Conservation (phyloP, 2,329 filamentous ascomycete genomes). For the Ceratocystis harringtonii region DNA sequence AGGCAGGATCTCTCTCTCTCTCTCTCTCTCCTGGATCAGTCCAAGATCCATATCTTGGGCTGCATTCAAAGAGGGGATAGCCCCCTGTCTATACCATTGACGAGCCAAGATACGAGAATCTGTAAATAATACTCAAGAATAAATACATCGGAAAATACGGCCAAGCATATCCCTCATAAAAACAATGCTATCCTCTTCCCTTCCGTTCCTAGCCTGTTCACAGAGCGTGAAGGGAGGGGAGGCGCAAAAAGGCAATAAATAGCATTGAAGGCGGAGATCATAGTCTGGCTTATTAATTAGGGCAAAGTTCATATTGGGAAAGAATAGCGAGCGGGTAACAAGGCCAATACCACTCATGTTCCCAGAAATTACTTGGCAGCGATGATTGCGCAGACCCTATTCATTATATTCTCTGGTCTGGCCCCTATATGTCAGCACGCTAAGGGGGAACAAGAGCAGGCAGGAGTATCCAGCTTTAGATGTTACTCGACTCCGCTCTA, state of each 20-base stretch:
- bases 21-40: background rate
- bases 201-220: too few species aligned
- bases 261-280: background rate
- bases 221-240: background rate
- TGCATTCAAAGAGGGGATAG: background rate
- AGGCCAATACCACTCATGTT: background rate
- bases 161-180: background rate
- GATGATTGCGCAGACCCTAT: background rate
- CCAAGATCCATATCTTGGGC: background rate
- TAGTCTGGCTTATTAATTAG: background rate
- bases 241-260: background rate
- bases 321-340: background rate
- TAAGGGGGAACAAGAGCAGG: background rate
- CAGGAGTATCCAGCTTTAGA: background rate
- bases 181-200: too few species aligned
- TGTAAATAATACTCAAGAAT: background rate
- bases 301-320: background rate
- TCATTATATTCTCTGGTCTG: background rate
- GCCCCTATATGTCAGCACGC: background rate
- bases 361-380: background rate
- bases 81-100: background rate
- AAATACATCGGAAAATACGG: background rate
- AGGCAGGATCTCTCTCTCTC: background rate
- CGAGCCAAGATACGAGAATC: background rate
- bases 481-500: background rate